phyloP scores from a whole-genome alignment of 176 grass and related monocot species.

The Oryza meridionalis region DNA sequence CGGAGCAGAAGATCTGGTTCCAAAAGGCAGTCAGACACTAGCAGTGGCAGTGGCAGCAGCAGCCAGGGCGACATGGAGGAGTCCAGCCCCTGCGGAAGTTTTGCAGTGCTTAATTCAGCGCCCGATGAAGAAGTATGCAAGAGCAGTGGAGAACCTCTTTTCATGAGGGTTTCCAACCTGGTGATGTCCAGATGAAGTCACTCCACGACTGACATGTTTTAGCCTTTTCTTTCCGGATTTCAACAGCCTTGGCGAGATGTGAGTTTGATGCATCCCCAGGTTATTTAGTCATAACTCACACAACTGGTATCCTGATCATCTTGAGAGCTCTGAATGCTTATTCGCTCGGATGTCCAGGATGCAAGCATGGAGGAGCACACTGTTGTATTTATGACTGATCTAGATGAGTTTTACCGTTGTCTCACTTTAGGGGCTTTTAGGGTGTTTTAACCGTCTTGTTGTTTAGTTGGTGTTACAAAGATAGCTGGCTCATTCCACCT shows the following conservation, averaged over 20 bases:
- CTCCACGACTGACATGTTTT: slow-evolving; percentile 19
- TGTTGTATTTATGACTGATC: slow-evolving; percentile 49
- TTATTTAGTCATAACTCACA: slow-evolving; percentile 12
- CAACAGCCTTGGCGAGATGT: slow-evolving; percentile 53
- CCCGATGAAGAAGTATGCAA: slow-evolving; percentile 74
- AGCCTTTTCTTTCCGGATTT: slow-evolving; percentile 24
- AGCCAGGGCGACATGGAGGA: slow-evolving; percentile 48
- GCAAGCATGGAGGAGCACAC: slow-evolving; percentile 1
- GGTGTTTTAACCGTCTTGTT: neutral
- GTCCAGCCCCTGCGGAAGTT: slow-evolving; percentile 49
- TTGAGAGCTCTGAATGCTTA: slow-evolving; percentile 21
- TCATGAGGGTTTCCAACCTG: slow-evolving; percentile 61
- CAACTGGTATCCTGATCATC: slow-evolving; percentile 6
- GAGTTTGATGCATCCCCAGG: slow-evolving; percentile 74
- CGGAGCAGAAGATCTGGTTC: slow-evolving; percentile 57
- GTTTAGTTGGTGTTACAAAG: neutral
- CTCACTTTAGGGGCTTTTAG: slow-evolving; percentile 19
- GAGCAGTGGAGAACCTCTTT: slow-evolving; percentile 56
- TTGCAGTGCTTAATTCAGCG: slow-evolving; percentile 48
- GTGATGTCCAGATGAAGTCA: slow-evolving; percentile 77
- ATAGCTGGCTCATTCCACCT: slow-evolving; percentile 12
- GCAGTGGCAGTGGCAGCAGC: slow-evolving; percentile 62
- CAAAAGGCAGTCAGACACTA: slow-evolving; percentile 58
- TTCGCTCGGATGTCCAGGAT: neutral
- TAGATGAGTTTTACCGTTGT: slow-evolving; percentile 9